Evolutionary conservation across 306 rosid species (phyloP), one percentile per base, ranked within the genome.

Genomic region (Sophora flavescens): DNA sequence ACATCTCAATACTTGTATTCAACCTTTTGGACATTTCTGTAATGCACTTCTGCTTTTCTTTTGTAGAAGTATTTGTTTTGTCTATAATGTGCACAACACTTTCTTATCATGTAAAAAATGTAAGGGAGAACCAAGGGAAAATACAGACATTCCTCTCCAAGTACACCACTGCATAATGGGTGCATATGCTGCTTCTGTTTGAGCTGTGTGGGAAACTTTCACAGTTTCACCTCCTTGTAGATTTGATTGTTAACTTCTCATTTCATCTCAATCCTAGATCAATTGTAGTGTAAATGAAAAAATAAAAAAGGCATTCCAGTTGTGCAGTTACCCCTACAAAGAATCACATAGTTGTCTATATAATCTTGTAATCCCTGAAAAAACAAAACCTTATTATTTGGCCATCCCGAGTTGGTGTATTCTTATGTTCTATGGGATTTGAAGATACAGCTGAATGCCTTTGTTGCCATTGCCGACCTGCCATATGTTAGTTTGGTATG

Each of bases 1-100:
- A 52, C 87, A 72, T 73, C 75, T 78, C 45, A 48, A 48, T 26
- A 35, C 79, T 38, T 39, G 63, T 78, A 60, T 63, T 77, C n/a
- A 66, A 36, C 84, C 47, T 77, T 81, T 71, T 68, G 28, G 50
- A 47, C 67, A 47, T 70, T 57, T 22, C 28, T 68, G 57, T 50
- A 5, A 3, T 32, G 73, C 51, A 39, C 47, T 26, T 50, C 15
- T 67, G 75, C 66, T 52, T 54, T 74, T 33, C 61, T 45, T 60
- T 64, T 69, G 51, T 33, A 30, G 26, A 26, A 52, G 30, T 65
- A 58, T 60, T 42, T 62, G 47, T 50, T 63, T 56, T 42, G n/a
- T 18, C 26, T 14, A 11, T 28, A 56, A 32, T 64, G 32, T 61
- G 62, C 60, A 33, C 60, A 42, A 36, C 44, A 8, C 56, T 18